phyloP scores from a whole-genome alignment of 2,329 filamentous ascomycete species.

The Ophiostoma populinum region DNA sequence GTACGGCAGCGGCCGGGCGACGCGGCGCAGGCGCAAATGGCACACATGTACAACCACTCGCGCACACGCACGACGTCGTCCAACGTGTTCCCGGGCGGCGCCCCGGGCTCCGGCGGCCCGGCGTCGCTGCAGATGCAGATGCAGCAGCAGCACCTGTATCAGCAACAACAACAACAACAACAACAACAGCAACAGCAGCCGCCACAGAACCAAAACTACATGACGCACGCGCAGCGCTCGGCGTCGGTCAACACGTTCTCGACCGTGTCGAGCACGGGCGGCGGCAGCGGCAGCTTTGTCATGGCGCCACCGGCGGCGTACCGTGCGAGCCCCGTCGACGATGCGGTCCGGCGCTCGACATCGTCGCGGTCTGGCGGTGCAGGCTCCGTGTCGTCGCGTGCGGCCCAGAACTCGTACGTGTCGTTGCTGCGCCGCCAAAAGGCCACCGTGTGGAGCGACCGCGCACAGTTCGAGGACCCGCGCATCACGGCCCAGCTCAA shows the following conservation, averaged over 20 bases:
- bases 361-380: conserved; percentile 63
- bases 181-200: conserved; percentile 15
- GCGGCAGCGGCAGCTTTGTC: conserved; percentile 12
- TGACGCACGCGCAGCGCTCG: conserved; percentile 33
- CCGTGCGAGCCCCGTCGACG: conserved; percentile 31
- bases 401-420: conserved; percentile 58
- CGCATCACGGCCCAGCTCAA: conserved; percentile 66
- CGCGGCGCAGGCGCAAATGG: no score
- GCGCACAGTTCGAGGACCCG: conserved; percentile 81
- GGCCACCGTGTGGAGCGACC: conserved; percentile 95
- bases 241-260: conserved; percentile 52
- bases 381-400: no score
- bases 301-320: conserved; percentile 35
- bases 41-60: conserved; percentile 32
- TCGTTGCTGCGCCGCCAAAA: conserved; percentile 94
- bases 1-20: conserved; percentile 16
- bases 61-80: conserved; percentile 40
- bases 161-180: conserved; percentile 12
- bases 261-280: conserved; percentile 40
- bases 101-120: conserved; percentile 13
- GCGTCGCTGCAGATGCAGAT: conserved; percentile 15
- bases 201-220: conserved; percentile 18
- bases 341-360: conserved; percentile 52
- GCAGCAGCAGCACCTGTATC: conserved; percentile 13
- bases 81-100: conserved; percentile 34